A percentile compares a stretch with the other conserved stretches of the same genome.
phyloP scores from a whole-genome alignment of 176 grass and related monocot species.

The Triticum urartu region DNA sequence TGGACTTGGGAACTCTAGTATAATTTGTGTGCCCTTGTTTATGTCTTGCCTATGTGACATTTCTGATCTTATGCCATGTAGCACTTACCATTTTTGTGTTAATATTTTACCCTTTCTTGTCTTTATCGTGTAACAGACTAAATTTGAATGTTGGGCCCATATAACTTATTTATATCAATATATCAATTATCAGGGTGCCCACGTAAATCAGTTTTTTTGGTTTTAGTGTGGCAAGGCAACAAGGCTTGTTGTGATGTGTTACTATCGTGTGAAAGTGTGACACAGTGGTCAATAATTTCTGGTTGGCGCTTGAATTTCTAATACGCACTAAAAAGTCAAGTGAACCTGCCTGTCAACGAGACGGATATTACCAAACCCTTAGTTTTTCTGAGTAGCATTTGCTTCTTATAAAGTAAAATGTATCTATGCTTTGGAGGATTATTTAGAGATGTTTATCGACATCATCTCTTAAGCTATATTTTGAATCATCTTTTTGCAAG shows the following conservation, averaged over 20 bases:
- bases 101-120: background rate
- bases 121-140: background rate
- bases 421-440: background rate
- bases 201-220: background rate
- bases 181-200: background rate
- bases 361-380: background rate
- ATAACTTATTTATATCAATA: background rate
- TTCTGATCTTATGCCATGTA: background rate
- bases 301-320: background rate
- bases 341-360: background rate
- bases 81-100: background rate
- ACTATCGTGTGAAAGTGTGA: background rate
- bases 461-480: background rate
- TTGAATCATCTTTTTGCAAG: background rate
- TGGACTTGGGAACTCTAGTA: background rate
- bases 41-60: background rate
- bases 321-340: background rate
- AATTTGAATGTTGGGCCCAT: background rate
- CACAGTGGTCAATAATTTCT: background rate
- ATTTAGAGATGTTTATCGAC: background rate
- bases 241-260: background rate
- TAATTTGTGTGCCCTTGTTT: background rate
- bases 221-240: background rate
- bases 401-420: background rate
- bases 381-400: background rate